Base-by-base conservation (phyloP, 129 eudicot genomes). In the Calendula officinalis region DNA sequence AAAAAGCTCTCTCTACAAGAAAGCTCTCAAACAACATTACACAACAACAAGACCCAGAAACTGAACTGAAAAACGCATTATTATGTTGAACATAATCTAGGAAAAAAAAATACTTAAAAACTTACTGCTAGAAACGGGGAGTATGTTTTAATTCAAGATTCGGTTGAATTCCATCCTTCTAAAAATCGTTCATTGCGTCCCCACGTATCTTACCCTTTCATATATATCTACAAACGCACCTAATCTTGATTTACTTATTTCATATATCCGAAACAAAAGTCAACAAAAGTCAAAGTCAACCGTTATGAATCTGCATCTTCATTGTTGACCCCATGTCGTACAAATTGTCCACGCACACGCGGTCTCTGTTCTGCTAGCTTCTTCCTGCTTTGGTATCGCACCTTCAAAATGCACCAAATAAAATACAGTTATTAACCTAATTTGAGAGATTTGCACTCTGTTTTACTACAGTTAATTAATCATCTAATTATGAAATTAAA, bases 341-440 rank as follows among this genome's bases (percentile, higher is more conserved):
- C 91, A 60, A 87, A 87, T 60, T 88, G 92, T 7, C 92, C 96
- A 33, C 82, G 82, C 34, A 88, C 76, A 36, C 92, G 92, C 45
- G 96, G 96, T 68, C 96, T 77, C 74, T 88, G 84, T 45, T 88
- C 96, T 40, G 96, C 96, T 57, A 84, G 77, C 67, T 41, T 77
- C 77, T 84, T 80, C 72, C 92, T 82, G 89, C 86, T 88, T 4
- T 88, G 92, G 68, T 88, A 85, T 36, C 92, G 67, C 44, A 82
- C 88, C 92, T 85, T 39, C 64, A 39, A 64, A 33, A 46, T 30
- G 15, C 41, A 49, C 48, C 66, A 46, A 40, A 57, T 2, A 69
- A 58, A 46, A 53, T 7, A 16, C 1, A 13, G 43, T 57, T 69
- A 69, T 2, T 22, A 22, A 22, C 30, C 30, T 22, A 22, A 22